These are phyloP conservation scores for Xylaria acuta DNA, from an alignment of 495 filamentous ascomycete genomes.

Conservation along the genomic window DNA sequence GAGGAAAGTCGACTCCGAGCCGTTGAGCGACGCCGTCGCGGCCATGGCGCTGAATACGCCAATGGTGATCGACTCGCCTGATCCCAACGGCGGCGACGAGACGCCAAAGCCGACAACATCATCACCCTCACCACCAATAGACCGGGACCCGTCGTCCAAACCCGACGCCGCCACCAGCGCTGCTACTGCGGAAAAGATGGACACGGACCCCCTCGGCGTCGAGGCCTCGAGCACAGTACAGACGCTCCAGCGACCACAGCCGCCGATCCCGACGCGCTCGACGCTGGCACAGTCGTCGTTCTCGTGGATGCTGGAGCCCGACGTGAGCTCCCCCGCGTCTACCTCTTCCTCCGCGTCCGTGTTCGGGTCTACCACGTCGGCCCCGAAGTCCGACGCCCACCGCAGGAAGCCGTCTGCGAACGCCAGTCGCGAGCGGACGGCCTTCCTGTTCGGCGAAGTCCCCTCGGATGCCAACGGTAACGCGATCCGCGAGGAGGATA, in stretches of 20 bases:
- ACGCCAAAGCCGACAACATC: slow-evolving; percentile 29
- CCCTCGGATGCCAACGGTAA: slow-evolving; percentile 36
- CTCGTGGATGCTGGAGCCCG: slow-evolving; percentile 88
- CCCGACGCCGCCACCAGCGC: background rate
- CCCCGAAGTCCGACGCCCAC: slow-evolving; percentile 22
- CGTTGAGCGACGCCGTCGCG: slow-evolving; percentile 35
- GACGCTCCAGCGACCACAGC: slow-evolving; percentile 30
- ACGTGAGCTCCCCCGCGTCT: slow-evolving; percentile 30
- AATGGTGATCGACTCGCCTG: slow-evolving; percentile 13
- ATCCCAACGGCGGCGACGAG: background rate
- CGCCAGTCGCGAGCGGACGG: slow-evolving; percentile 57
- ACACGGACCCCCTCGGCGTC: slow-evolving; percentile 28
- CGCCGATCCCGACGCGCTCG: slow-evolving; percentile 64
- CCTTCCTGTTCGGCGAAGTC: slow-evolving; percentile 63
- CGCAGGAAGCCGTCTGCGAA: slow-evolving; percentile 51
- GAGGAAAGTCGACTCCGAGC: slow-evolving; percentile 28
- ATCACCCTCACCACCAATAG: slow-evolving; percentile 39
- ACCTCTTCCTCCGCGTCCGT: slow-evolving; percentile 32
- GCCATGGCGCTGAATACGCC: slow-evolving; percentile 33
- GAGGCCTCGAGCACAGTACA: slow-evolving; percentile 23
- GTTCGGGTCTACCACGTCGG: slow-evolving; percentile 26
- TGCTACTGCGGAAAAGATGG: background rate
- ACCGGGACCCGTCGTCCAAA: slow-evolving; percentile 23
- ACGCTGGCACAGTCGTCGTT: slow-evolving; percentile 84
- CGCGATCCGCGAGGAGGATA: slow-evolving; percentile 46